Conservation (phyloP, 2,329 filamentous ascomycete genomes). For the Stachybotrys elegans region DNA sequence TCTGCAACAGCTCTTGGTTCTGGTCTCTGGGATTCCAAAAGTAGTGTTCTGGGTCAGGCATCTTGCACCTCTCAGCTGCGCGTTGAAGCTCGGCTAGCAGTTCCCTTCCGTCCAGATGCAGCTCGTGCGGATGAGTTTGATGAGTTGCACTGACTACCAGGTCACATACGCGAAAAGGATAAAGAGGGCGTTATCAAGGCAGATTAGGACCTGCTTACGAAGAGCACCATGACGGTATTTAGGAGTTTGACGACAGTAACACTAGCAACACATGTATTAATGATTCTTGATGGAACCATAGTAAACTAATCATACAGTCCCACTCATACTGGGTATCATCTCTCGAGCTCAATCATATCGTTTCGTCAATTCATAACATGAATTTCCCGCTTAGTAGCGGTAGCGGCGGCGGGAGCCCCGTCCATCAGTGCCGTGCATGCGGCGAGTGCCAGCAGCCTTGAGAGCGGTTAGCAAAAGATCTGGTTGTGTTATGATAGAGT, state of each 20-base stretch:
- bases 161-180: too few relatives aligned
- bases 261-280: too few relatives aligned
- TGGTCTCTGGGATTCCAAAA: too few relatives aligned
- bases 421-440: conserved; percentile 72
- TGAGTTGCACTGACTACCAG: conserved; percentile 31
- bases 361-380: background rate
- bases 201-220: too few relatives aligned
- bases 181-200: too few relatives aligned
- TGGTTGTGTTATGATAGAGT: background rate
- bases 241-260: too few relatives aligned
- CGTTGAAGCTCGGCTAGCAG: conserved; percentile 13
- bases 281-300: too few relatives aligned
- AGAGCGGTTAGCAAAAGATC: conserved; percentile 6
- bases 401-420: conserved; percentile 43
- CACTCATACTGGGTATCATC: too few relatives aligned
- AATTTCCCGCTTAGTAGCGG: conserved; percentile 12
- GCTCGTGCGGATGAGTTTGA: conserved; percentile 23
- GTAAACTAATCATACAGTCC: too few relatives aligned
- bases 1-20: too few relatives aligned
- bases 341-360: too few relatives aligned
- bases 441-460: conserved; percentile 66
- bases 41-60: background rate
- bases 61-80: background rate
- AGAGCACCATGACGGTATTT: too few relatives aligned
- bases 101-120: conserved; percentile 17